These are phyloP conservation scores for Globisporangium radiosum DNA, from an alignment of 352 stramenopile species.

Conservation along the genomic window DNA sequence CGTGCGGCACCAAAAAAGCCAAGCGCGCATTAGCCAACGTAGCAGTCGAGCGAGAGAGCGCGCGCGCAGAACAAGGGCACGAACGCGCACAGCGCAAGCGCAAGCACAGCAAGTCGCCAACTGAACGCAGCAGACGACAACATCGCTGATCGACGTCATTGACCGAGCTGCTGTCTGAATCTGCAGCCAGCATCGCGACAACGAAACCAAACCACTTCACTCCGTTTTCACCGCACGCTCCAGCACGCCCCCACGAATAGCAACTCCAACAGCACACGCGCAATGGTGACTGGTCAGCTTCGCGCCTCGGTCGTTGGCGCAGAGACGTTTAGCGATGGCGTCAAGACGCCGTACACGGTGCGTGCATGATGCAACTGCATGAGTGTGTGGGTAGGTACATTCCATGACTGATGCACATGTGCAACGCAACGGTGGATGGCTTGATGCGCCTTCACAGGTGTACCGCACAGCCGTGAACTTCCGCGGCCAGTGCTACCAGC, in stretches of 20 bases:
- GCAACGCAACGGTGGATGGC: neutral
- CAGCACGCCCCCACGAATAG: neutral
- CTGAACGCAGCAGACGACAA: no score
- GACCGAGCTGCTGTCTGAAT: no score
- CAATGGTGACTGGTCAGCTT: conserved; percentile 30
- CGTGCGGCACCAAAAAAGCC: no score
- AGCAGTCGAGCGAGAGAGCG: no score
- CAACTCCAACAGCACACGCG: neutral
- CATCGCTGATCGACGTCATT: no score
- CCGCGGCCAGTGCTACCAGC: conserved; percentile 55
- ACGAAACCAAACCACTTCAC: neutral
- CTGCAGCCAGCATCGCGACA: neutral
- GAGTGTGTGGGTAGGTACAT: neutral
- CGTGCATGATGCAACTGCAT: neutral
- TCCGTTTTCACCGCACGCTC: neutral
- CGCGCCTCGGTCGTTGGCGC: conserved; percentile 65
- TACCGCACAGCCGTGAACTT: conserved; percentile 72
- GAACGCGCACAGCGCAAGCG: no score
- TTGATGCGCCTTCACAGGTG: conserved; percentile 20
- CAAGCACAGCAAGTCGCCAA: no score
- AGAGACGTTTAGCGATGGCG: conserved; percentile 33
- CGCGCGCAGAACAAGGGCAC: no score
- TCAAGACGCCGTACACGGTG: conserved; percentile 45
- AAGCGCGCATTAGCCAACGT: no score
- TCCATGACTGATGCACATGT: neutral